Base-by-base conservation (phyloP, 2,329 filamentous ascomycete species). In the Penicillium sclerotiorum region DNA sequence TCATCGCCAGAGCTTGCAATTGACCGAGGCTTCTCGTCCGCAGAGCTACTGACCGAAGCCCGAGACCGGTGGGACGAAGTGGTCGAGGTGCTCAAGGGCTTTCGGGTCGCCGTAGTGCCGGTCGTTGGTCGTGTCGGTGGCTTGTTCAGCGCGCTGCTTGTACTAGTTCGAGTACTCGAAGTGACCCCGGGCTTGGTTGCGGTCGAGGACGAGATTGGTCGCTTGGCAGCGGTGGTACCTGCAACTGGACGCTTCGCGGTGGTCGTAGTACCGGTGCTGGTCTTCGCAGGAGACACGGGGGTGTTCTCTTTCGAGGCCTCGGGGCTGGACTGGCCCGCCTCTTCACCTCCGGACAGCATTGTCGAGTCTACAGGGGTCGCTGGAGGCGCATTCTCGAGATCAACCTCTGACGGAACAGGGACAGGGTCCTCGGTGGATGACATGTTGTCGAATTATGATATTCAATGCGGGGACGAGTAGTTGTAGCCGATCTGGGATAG, bases 1-100 rank as follows among this genome's bases (percentile, higher is more conserved):
- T 77, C 75, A 50, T 77, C 74, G 13, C 73, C 71, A 2, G 73
- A 76, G 52, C 73, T 76, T 11, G 69, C 65, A 30, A 74, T 62
- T 8, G 68, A 72, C 27, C 66, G 69, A 30, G 65, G 53, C 52
- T 72, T 74, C 54, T 75, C 73, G 50, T 75, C 73, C 8, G 73
- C 71, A 13, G 73, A 75, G 57, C 72, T 74, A 55, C 72, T 72
- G 39, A 74, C 61, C 1, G 75, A 77, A 12, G 68, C 63, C 17
- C 71, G 70, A 38, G 72, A 71, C 30, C 69, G 66, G 46, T 76
- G 74, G 18, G 70, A 67, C 27, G 68, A 57, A 22, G 68, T 64
- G 4, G 71, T 69, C 12, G 68, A 65, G 12, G 68, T 60, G 49
- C 67, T 65, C 41, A 69, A 48, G 11, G 72, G 67, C 52, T 67